Conservation (phyloP, 495 filamentous ascomycete genomes). For the Aspergillus campestris region DNA sequence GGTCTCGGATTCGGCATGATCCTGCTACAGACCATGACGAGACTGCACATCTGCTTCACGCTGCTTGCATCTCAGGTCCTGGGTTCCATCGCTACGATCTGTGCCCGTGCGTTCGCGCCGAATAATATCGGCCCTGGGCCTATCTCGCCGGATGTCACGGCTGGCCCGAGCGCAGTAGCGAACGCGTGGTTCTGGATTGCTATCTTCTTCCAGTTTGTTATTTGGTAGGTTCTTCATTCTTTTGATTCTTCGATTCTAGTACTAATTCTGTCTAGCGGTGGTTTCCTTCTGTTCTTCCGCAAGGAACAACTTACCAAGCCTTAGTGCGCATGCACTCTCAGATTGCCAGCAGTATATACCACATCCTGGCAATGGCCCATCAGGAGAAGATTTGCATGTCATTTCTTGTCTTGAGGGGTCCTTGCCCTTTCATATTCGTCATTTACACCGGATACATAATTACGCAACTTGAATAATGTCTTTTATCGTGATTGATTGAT, state of each 20-base stretch:
- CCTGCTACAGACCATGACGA: slow-evolving; percentile 39
- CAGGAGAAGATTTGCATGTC: not conserved
- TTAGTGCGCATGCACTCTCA: slow-evolving; percentile 12
- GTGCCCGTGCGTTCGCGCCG: slow-evolving; percentile 36
- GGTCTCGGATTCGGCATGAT: slow-evolving; percentile 47
- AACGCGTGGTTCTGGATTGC: slow-evolving; percentile 62
- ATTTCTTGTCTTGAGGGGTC: not conserved
- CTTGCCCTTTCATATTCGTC: too few relatives aligned
- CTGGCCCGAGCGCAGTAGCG: slow-evolving; percentile 36
- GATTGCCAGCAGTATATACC: not conserved
- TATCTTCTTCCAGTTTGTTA: slow-evolving; percentile 49
- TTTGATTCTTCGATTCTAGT: not conserved
- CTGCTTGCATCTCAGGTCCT: slow-evolving; percentile 43
- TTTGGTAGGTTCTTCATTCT: slow-evolving; percentile 40
- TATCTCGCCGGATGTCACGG: slow-evolving; percentile 39
- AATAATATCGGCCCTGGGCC: slow-evolving; percentile 43
- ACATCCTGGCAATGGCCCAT: not conserved
- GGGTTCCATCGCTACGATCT: slow-evolving; percentile 43
- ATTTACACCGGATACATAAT: too few relatives aligned
- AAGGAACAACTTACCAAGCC: slow-evolving; percentile 67
- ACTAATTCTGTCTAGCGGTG: slow-evolving; percentile 29
- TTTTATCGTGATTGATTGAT: too few relatives aligned
- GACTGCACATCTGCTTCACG: slow-evolving; percentile 43
- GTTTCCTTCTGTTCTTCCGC: slow-evolving; percentile 62
- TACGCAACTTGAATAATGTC: too few relatives aligned